Evolutionary conservation across 2,329 filamentous ascomycete genomes (phyloP).

Genomic region (Calonectria naviculata): DNA sequence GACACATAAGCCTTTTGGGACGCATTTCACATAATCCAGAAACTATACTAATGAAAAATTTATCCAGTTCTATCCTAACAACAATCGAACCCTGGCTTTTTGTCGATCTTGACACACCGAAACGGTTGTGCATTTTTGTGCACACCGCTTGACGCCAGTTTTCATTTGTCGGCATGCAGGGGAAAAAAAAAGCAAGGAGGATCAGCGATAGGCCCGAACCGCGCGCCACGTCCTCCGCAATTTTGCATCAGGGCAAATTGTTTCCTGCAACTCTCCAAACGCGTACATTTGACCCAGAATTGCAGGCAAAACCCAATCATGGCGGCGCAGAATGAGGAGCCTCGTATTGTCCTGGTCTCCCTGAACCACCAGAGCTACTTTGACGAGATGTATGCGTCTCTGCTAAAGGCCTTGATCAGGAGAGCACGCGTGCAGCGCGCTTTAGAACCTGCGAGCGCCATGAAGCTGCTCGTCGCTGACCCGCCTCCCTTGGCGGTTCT

Average conservation of each 20-base stretch:
- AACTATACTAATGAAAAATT: neutral
- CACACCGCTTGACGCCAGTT: neutral
- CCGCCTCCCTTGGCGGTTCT: slow-evolving; percentile 20
- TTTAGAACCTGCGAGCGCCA: neutral
- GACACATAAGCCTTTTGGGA: no score
- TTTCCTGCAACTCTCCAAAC: neutral
- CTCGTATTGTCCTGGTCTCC: neutral
- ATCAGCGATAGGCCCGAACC: neutral
- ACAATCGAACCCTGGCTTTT: neutral
- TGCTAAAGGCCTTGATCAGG: neutral
- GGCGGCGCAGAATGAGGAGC: neutral
- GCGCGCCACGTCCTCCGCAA: neutral
- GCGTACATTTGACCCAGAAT: neutral
- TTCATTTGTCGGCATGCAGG: neutral
- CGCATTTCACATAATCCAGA: no score
- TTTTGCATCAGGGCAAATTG: neutral
- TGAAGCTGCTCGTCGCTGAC: neutral
- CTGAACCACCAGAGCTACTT: slow-evolving; percentile 1
- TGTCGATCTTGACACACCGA: no score
- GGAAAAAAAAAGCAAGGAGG: neutral
- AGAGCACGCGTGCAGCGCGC: slow-evolving; percentile 8
- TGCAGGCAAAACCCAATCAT: neutral
- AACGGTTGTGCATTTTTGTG: neutral
- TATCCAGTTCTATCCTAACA: neutral
- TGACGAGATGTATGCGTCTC: neutral